Evolutionary conservation across 176 grass and related monocot species (phyloP).

Genomic region (maize (Zea mays)): DNA sequence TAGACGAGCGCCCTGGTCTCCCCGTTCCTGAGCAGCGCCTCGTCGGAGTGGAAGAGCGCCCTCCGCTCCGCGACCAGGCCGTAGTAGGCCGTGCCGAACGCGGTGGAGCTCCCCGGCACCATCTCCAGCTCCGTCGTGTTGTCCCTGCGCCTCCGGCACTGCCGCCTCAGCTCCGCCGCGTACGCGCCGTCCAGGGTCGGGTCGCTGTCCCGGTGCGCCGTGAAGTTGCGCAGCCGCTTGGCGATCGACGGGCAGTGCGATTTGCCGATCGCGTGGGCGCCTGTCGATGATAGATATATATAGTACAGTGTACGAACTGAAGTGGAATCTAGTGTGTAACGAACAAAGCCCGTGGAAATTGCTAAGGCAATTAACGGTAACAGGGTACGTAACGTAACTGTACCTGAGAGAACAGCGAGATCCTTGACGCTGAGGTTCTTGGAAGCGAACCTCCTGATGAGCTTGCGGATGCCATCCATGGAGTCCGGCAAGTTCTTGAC

Average conservation of each 20-base stretch:
- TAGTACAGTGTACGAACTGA: no score
- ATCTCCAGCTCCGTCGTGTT: conserved; percentile 64
- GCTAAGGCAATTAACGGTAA: not conserved
- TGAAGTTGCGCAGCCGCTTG: conserved; percentile 62
- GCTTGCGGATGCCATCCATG: conserved; percentile 54
- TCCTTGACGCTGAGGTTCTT: conserved; percentile 72
- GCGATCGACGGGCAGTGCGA: conserved; percentile 71
- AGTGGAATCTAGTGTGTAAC: no score
- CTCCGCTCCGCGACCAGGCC: conserved; percentile 36
- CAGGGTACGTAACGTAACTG: no score
- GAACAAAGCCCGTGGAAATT: not conserved
- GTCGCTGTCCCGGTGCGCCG: conserved; percentile 39
- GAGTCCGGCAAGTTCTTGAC: conserved; percentile 59
- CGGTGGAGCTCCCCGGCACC: conserved; percentile 67
- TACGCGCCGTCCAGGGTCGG: conserved; percentile 51
- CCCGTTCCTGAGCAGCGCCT: conserved; percentile 59
- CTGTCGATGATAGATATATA: conserved; percentile 8
- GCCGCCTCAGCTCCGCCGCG: conserved; percentile 27
- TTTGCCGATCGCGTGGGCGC: conserved; percentile 61
- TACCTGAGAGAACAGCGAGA: conserved; percentile 74
- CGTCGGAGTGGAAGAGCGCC: conserved; percentile 72
- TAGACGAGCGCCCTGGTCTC: conserved; percentile 46
- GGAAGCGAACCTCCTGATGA: conserved; percentile 51
- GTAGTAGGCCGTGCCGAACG: conserved; percentile 69
- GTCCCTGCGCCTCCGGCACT: conserved; percentile 41